phyloP scores from a whole-genome alignment of 768 basidiomycete species.

The Tremella yokohamensis region DNA sequence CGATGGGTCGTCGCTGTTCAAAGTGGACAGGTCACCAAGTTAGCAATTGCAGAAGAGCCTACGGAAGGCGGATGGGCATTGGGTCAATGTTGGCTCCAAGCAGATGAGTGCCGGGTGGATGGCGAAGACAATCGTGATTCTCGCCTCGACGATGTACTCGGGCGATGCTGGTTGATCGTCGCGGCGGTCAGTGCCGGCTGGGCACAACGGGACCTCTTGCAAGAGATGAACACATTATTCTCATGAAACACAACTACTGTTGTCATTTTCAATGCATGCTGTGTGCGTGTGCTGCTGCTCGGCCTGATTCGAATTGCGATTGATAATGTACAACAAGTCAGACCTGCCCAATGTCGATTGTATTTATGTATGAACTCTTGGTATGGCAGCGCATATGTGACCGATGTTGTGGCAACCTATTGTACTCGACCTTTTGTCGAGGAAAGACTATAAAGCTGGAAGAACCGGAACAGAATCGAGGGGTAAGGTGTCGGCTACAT shows the following conservation, averaged over 20 bases:
- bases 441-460: too few relatives aligned
- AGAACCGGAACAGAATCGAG: background rate
- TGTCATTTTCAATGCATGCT: too few relatives aligned
- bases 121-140: conserved; percentile 6
- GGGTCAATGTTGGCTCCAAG: conserved; percentile 9
- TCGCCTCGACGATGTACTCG: conserved; percentile 37
- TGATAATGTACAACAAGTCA: too few relatives aligned
- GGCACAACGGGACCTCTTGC: conserved; percentile 42
- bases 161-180: conserved; percentile 46
- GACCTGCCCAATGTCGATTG: too few relatives aligned
- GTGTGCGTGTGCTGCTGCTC: too few relatives aligned
- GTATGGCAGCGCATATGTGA: too few relatives aligned
- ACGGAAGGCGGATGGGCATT: conserved; percentile 5
- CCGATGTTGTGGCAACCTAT: too few relatives aligned
- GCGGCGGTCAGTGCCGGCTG: conserved; percentile 41
- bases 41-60: conserved; percentile 3
- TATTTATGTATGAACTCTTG: too few relatives aligned
- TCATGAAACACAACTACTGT: background rate
- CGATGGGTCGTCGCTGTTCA: conserved; percentile 32
- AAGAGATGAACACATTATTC: conserved; percentile 39
- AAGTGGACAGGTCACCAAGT: conserved; percentile 18
- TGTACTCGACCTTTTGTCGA: too few relatives aligned
- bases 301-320: too few relatives aligned
- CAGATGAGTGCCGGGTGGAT: background rate
- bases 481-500: conserved; percentile 13